Evolutionary conservation across 2,329 filamentous ascomycete genomes (phyloP), one percentile per base, ranked within the genome.

Genomic region (Aspergillus thermomutatus): DNA sequence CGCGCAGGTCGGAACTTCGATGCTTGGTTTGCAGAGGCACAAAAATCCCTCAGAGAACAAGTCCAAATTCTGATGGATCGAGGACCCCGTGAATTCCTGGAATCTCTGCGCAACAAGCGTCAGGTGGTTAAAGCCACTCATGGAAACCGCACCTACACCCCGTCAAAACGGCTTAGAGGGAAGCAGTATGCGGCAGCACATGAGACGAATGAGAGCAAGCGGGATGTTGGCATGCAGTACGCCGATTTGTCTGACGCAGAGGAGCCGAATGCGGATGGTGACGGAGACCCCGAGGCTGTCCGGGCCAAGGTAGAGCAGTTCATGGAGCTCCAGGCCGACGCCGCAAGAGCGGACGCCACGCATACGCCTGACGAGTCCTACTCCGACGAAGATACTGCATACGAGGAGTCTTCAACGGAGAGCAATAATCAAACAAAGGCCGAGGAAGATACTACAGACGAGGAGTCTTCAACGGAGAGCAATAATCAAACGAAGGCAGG

Each of bases 1-100:
- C 74, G 71, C 46, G 68, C 75, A 56, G 78, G 77, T 19, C 75
- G 83, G 23, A 77, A 78, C 2, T 83, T 83, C 54, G 72, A 79
- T 21, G 71, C 79, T 6, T 88, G 85, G 85, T 74, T 86, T 34
- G 60, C 72, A 2, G 73, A 77, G 43, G 78, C 80, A 0, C 62
- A 73, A 10, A 50, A 61, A 2, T 72, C 74, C 1, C 64, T 87
- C 14, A 73, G 71, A 1, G 64, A 70, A 5, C 77, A 80, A 59
- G 67, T 82, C 11, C 45, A 67, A 0, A 60, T 72, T 1, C 65
- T 80, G 17, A 56, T 66, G n/a, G 49, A 54, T 0, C 21, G 69
- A 7, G 74, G 74, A 0, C 60, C 70, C 3, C 27, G 63, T 10
- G 60, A 63, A 0, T 72, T 81, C 26, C 62, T 78, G 14, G 53